A percentile compares a stretch with the other conserved stretches of the same genome.
Conservation (phyloP, 768 basidiomycete genomes). For the Russula sp. region DNA sequence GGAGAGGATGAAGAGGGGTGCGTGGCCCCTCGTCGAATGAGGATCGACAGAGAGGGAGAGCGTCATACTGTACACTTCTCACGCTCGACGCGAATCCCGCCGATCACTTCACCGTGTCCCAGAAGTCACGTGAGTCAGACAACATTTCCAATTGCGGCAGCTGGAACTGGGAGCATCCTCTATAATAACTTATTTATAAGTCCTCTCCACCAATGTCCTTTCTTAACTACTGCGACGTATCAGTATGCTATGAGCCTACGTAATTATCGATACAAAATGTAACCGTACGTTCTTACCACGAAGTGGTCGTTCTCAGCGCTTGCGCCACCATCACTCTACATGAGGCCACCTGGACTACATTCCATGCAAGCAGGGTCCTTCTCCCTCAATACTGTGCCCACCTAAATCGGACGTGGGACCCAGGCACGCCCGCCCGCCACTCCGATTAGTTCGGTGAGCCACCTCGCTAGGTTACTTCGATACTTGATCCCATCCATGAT, state of each 20-base stretch:
- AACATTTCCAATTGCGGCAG: too few relatives aligned
- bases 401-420: not conserved
- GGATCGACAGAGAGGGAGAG: not conserved
- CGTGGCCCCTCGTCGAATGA: conserved; percentile 9
- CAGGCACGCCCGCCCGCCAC: not conserved
- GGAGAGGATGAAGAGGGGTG: conserved; percentile 25
- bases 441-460: not conserved
- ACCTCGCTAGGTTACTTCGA: not conserved
- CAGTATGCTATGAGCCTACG: too few relatives aligned
- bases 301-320: not conserved
- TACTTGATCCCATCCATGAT: not conserved
- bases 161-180: too few relatives aligned
- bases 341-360: not conserved
- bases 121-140: too few relatives aligned
- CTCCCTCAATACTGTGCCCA: not conserved
- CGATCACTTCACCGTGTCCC: not conserved
- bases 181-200: too few relatives aligned
- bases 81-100: not conserved
- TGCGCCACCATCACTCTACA: not conserved
- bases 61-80: not conserved
- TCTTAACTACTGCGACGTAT: too few relatives aligned
- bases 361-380: not conserved
- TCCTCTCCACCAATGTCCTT: too few relatives aligned
- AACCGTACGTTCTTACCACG: not conserved
- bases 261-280: not conserved